phyloP scores from a whole-genome alignment of 768 basidiomycete genomes.

The Auricularia sp. region DNA sequence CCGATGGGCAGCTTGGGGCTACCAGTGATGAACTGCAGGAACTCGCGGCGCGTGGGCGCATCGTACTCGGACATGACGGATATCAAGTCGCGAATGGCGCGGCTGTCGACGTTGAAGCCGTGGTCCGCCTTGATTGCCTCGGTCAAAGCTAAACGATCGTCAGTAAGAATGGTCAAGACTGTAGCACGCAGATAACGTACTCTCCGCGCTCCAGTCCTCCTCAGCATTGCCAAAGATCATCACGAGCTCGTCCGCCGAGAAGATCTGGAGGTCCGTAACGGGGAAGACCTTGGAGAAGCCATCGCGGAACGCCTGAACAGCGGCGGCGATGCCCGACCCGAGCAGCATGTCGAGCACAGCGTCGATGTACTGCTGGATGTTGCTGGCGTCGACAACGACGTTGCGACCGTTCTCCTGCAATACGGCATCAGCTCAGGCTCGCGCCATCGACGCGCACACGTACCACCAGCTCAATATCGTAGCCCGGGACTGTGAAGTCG shows the following conservation, averaged over 20 bases:
- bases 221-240: constrained; percentile 94
- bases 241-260: constrained; percentile 89
- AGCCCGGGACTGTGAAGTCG: constrained; percentile 95
- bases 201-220: constrained; percentile 94
- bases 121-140: constrained; percentile 96
- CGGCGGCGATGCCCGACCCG: constrained; percentile 63
- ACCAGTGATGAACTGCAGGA: constrained; percentile 94
- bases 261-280: constrained; percentile 79
- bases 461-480: constrained; percentile 87
- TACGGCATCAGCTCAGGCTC: constrained; percentile 1
- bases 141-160: constrained; percentile 51
- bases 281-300: constrained; percentile 97
- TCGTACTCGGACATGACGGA: constrained; percentile 83
- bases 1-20: constrained; percentile 95
- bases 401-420: constrained; percentile 67
- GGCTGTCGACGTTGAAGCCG: constrained; percentile 92
- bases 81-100: constrained; percentile 78
- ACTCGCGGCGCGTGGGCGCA: constrained; percentile 63
- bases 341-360: constrained; percentile 83
- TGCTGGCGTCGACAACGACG: constrained; percentile 72
- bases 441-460: constrained; percentile 9
- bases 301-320: constrained; percentile 86
- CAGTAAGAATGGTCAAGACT: not conserved
- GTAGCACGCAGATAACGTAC: constrained; percentile 36
- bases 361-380: constrained; percentile 83